Conservation (phyloP, 441 rosid genomes). For the Populus trichocarpa region DNA sequence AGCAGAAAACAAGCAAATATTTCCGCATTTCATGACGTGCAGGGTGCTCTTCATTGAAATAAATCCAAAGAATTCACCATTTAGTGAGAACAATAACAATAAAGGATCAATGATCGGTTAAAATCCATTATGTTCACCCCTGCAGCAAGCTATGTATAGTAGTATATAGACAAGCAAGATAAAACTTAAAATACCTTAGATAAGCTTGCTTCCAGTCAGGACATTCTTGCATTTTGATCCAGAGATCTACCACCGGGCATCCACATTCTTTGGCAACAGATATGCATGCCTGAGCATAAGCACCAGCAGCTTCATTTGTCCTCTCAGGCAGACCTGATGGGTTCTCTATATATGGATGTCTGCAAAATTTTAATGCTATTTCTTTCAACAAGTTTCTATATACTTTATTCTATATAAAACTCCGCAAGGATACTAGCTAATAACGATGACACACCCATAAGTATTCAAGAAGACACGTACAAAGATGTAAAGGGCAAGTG, state of each 20-base stretch:
- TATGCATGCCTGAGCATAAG: conserved; percentile 60
- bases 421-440: too few species aligned
- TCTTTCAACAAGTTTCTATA: too few species aligned
- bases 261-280: conserved; percentile 49
- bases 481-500: neutral
- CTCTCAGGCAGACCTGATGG: conserved; percentile 65
- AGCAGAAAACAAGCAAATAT: too few species aligned
- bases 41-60: too few species aligned
- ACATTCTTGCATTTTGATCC: conserved; percentile 69
- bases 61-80: neutral
- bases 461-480: neutral
- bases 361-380: conserved; percentile 21
- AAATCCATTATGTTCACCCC: too few species aligned
- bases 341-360: conserved; percentile 66
- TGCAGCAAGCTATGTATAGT: neutral
- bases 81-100: too few species aligned
- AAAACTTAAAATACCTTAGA: conserved; percentile 40
- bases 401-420: too few species aligned
- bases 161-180: neutral
- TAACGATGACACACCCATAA: too few species aligned
- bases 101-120: too few species aligned
- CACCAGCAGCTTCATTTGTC: conserved; percentile 72
- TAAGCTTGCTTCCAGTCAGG: conserved; percentile 56
- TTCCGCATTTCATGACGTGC: too few species aligned
- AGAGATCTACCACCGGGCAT: conserved; percentile 53